Evolutionary conservation across 495 filamentous ascomycete genomes (phyloP), one percentile per base, ranked within the genome.

Genomic region (Friedmanniomyces simplex): DNA sequence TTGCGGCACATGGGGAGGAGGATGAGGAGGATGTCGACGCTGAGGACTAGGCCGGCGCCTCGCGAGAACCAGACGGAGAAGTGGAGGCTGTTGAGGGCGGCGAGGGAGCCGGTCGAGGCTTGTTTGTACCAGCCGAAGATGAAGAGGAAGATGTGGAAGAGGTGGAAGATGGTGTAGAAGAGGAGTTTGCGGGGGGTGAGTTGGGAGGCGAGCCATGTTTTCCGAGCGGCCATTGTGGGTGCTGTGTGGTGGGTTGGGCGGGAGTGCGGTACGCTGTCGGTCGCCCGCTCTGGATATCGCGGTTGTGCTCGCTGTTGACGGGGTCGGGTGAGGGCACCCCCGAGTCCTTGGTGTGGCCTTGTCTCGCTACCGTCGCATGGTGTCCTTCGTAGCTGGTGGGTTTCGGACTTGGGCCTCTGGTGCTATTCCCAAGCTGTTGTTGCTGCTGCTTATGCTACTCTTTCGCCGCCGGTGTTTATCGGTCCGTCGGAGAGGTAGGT

Each of bases 1-100:
- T 89, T 99, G 60, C 93, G 77, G 77, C 94, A 97, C 80, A 97
- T 95, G 10, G 93, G 93, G 54, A 97, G 73, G 26, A 97, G 67
- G 66, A 99, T 96, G 60, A 99, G 72, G 41, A 86, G 83, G 45
- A 81, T 83, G 76, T 99, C 94, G 37, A 95, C 77, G 2, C 83
- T 82, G 60, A 99, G 71, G 1, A 79, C 80, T 26, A 99, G 72
- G 52, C 89, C 93, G 25, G 93, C 91, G 59, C 93, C 93, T 78
- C 93, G 82, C 20, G 93, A 97, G 32, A 97, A 74, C 90, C 91
- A 99, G 30, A 99, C 93, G 1, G 91, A 96, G 68, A 79, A 97
- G 46, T 75, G 72, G 46, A 99, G 78, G 0, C 73, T 82, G 71
- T 99, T 99, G 30, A 99, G 78, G 22, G 76, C 79, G 4, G 82